A percentile compares a stretch with the other conserved stretches of the same genome.
phyloP scores from a whole-genome alignment of 2,329 filamentous ascomycete species.

The Aspergillus aculeatinus region DNA sequence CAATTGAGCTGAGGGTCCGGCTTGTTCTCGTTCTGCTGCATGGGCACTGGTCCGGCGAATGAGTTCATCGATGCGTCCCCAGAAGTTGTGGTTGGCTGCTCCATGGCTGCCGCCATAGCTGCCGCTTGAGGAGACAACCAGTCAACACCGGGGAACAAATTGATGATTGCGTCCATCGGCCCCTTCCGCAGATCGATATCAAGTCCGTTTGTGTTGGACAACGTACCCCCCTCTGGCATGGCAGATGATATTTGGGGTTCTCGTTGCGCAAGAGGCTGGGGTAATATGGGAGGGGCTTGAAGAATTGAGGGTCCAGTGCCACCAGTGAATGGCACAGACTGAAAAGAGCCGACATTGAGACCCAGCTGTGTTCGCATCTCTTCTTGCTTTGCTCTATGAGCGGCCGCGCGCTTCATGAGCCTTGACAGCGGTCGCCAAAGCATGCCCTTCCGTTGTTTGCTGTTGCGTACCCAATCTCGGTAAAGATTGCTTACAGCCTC shows the following conservation, averaged over 20 bases:
- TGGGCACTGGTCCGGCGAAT: conserved; percentile 12
- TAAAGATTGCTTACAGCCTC: conserved; percentile 52
- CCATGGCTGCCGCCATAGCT: conserved; percentile 1
- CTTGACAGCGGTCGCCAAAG: conserved; percentile 64
- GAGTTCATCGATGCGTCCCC: conserved; percentile 11
- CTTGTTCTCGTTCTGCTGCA: conserved; percentile 8
- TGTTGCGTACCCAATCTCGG: conserved; percentile 34
- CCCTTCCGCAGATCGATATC: conserved; percentile 29
- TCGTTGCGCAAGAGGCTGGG: conserved; percentile 19
- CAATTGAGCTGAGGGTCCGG: conserved; percentile 26
- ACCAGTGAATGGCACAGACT: conserved; percentile 5
- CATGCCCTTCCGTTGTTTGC: conserved; percentile 52
- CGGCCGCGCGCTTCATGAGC: conserved; percentile 59
- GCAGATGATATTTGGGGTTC: conserved; percentile 12
- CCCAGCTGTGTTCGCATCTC: conserved; percentile 26
- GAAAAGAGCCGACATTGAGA: conserved; percentile 9
- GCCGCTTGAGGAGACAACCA: conserved; percentile 21
- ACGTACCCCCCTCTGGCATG: conserved; percentile 6
- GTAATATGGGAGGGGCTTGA: conserved; percentile 16
- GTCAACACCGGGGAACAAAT: conserved; percentile 32
- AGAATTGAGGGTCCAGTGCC: conserved; percentile 7
- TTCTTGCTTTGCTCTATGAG: conserved; percentile 52
- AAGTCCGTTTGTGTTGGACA: conserved; percentile 9
- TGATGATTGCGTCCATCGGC: conserved; percentile 23
- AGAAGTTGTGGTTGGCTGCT: conserved; percentile 9